phyloP scores from a whole-genome alignment of 306 rosid genomes.

The Prunus dulcis region DNA sequence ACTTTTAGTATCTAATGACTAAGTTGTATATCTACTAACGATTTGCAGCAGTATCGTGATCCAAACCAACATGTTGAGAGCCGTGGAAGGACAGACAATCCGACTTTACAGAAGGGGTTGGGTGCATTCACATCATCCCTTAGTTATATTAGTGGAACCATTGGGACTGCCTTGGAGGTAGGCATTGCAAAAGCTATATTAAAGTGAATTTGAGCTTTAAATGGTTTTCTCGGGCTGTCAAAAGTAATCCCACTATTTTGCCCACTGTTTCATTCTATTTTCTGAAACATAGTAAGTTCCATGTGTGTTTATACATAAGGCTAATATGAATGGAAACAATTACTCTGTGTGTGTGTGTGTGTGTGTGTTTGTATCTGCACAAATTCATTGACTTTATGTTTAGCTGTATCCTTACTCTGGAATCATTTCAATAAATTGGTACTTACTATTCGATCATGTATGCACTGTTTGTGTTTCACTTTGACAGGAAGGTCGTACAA shows the following conservation, averaged over 20 bases:
- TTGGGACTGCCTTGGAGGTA: conserved; percentile 98
- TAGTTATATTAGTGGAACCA: conserved; percentile 73
- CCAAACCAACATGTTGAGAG: conserved; percentile 45
- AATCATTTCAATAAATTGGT: neutral
- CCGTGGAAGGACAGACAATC: conserved; percentile 55
- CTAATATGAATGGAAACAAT: neutral
- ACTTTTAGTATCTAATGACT: conserved; percentile 19
- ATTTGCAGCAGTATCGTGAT: conserved; percentile 53
- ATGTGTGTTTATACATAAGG: neutral
- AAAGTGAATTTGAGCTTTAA: conserved; percentile 7
- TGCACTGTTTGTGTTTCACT: neutral
- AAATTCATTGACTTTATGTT: neutral
- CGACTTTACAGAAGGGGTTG: conserved; percentile 63
- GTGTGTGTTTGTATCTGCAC: neutral
- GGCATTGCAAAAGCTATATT: neutral
- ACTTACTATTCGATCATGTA: conserved; percentile 21
- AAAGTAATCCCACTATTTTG: neutral
- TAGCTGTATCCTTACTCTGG: neutral
- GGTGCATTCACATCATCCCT: conserved; percentile 82
- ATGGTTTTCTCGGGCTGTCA: neutral
- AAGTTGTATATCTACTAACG: conserved; percentile 17
- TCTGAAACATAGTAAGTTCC: neutral
- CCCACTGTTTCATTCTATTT: neutral
- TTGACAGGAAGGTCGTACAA: conserved; percentile 73
- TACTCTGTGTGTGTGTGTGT: neutral